Evolutionary conservation across 805 yeast genomes (phyloP).

Genomic region (Clavispora santaluciae): DNA sequence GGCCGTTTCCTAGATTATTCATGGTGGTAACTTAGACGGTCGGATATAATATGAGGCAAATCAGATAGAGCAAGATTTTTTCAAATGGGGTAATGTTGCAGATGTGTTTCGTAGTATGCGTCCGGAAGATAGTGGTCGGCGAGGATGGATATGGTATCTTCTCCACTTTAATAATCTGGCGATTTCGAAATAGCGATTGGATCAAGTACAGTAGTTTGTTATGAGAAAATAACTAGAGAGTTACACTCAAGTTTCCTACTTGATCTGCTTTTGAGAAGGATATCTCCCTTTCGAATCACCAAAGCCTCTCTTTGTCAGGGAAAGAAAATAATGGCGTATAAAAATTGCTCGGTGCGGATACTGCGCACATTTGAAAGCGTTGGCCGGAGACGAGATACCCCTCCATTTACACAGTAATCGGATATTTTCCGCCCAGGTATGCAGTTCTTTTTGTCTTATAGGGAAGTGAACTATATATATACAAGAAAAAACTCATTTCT

Average conservation of each 20-base stretch:
- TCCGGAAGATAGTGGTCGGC: neutral
- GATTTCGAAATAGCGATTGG: neutral
- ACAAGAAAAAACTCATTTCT: too few relatives aligned
- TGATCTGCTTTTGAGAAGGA: neutral
- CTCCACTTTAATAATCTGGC: neutral
- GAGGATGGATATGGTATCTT: neutral
- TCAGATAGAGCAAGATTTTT: too few relatives aligned
- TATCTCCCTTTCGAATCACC: neutral
- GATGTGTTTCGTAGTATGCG: neutral
- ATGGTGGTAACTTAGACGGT: slow-evolving; percentile 4
- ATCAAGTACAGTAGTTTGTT: neutral
- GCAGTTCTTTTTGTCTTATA: too few relatives aligned
- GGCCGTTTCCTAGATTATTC: slow-evolving; percentile 18
- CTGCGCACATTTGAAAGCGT: neutral
- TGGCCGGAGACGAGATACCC: neutral
- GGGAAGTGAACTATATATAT: too few relatives aligned
- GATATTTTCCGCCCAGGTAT: too few relatives aligned
- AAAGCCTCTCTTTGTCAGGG: neutral
- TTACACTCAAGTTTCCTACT: neutral
- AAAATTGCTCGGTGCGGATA: slow-evolving; percentile 1
- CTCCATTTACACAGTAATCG: too few relatives aligned
- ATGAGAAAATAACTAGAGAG: neutral
- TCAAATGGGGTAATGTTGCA: neutral
- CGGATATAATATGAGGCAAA: neutral
- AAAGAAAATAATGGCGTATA: neutral